Evolutionary conservation across 495 filamentous ascomycete genomes (phyloP), one percentile per base, ranked within the genome.

Genomic region (Xylaria palmicola): DNA sequence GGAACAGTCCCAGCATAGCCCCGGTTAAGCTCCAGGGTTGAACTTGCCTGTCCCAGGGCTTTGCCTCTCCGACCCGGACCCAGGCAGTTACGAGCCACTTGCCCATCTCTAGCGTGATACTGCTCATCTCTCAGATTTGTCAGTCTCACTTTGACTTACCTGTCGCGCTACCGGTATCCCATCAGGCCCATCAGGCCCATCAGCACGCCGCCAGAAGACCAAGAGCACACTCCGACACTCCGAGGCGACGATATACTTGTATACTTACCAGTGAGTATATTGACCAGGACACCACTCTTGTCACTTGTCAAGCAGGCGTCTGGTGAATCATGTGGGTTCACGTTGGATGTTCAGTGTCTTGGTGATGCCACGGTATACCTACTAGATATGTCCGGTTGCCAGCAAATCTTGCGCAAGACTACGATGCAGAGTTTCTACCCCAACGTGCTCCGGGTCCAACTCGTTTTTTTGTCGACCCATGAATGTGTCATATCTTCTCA

Each of bases 81-180:
- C n/a, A n/a, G n/a, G n/a, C n/a, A n/a, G n/a, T n/a, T n/a, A n/a
- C n/a, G n/a, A n/a, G n/a, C n/a, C n/a, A n/a, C n/a, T n/a, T n/a
- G n/a, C n/a, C n/a, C n/a, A n/a, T n/a, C n/a, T n/a, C n/a, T n/a
- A n/a, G n/a, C n/a, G n/a, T n/a, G n/a, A n/a, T n/a, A n/a, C n/a
- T n/a, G n/a, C n/a, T n/a, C n/a, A 32, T 50, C 48, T 34, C 48
- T 50, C 29, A 12, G 17, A 50, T 50, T 50, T 50, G 48, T 50
- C 48, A 50, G 48, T 50, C 27, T 50, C 29, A 29, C 15, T 48
- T 48, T 15, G n/a, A n/a, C 10, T 19, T 17, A 44, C 41, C n/a
- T n/a, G n/a, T n/a, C n/a, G n/a, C n/a, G n/a, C n/a, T n/a, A n/a
- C n/a, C n/a, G n/a, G n/a, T n/a, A n/a, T n/a, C n/a, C n/a, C n/a